Percentiles rank a stretch among this genome's conserved stretches.
Conservation (phyloP, 805 yeast genomes). For the Lipomyces japonicus region DNA sequence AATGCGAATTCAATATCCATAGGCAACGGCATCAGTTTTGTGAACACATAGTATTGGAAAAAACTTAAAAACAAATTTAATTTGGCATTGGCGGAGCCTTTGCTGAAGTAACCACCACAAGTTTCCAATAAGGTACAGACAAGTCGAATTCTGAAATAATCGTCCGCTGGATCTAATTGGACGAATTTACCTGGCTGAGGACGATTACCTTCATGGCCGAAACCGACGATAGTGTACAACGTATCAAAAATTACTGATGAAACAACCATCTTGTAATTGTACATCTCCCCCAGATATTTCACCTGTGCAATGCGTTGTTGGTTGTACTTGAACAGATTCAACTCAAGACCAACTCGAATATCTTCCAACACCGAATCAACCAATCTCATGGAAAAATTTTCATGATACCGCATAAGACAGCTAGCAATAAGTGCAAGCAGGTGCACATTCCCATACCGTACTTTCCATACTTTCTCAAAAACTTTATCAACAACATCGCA, state of each 20-base stretch:
- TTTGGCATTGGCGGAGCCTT: constrained; percentile 29
- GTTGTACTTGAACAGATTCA: constrained; percentile 55
- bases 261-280: constrained; percentile 47
- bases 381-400: constrained; percentile 44
- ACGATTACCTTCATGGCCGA: constrained; percentile 59
- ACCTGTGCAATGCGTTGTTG: constrained; percentile 60
- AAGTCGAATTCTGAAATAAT: constrained; percentile 68
- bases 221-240: constrained; percentile 54
- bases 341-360: constrained; percentile 63
- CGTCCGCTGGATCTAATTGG: constrained; percentile 58
- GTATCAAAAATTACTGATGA: constrained; percentile 49
- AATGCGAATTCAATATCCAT: constrained; percentile 56
- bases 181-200: constrained; percentile 47
- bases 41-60: constrained; percentile 66
- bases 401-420: constrained; percentile 38
- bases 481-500: constrained; percentile 40
- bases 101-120: constrained; percentile 29
- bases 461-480: constrained; percentile 58
- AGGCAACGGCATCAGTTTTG: constrained; percentile 58
- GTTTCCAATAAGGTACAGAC: constrained; percentile 44
- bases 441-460: constrained; percentile 55
- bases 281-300: constrained; percentile 57
- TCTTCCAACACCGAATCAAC: constrained; percentile 64
- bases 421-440: constrained; percentile 49
- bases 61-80: constrained; percentile 48